Evolutionary conservation across 148 eudicot genomes (phyloP).

Genomic region (Spergularia bocconei): DNA sequence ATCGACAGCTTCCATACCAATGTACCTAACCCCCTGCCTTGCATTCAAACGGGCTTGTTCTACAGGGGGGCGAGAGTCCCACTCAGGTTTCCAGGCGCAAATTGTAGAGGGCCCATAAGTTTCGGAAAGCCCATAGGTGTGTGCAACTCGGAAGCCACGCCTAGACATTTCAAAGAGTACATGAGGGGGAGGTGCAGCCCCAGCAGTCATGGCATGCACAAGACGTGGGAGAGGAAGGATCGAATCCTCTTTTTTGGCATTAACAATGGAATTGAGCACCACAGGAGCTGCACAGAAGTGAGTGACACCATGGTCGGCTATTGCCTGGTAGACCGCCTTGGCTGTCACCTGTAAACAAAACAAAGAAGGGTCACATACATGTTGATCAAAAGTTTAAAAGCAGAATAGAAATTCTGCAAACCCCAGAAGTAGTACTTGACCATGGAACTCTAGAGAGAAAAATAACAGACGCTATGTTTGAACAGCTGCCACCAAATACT

Average conservation of each 20-base stretch:
- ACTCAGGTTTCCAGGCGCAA: conserved; percentile 96
- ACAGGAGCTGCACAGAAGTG: conserved; percentile 97
- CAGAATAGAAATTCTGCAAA: no score
- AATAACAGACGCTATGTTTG: no score
- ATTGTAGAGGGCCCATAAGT: conserved; percentile 87
- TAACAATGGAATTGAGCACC: conserved; percentile 77
- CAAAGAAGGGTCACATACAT: background rate
- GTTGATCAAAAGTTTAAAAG: background rate
- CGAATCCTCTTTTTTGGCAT: conserved; percentile 65
- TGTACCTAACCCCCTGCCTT: conserved; percentile 79
- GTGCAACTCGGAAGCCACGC: conserved; percentile 79
- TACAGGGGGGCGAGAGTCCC: conserved; percentile 67
- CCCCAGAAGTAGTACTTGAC: no score
- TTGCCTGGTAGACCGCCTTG: conserved; percentile 72
- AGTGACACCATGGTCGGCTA: conserved; percentile 70
- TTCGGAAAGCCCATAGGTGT: conserved; percentile 91
- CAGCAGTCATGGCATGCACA: conserved; percentile 88
- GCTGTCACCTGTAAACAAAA: conserved; percentile 60
- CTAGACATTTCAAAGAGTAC: conserved; percentile 68
- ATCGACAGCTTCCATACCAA: conserved; percentile 66
- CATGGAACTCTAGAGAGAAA: no score
- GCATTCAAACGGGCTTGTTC: conserved; percentile 73
- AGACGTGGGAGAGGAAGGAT: conserved; percentile 65
- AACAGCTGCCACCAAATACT: no score
- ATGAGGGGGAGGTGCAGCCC: conserved; percentile 89